These are phyloP conservation scores for Cytidiella melzeri DNA, from an alignment of 768 basidiomycete genomes.

Conservation along the genomic window DNA sequence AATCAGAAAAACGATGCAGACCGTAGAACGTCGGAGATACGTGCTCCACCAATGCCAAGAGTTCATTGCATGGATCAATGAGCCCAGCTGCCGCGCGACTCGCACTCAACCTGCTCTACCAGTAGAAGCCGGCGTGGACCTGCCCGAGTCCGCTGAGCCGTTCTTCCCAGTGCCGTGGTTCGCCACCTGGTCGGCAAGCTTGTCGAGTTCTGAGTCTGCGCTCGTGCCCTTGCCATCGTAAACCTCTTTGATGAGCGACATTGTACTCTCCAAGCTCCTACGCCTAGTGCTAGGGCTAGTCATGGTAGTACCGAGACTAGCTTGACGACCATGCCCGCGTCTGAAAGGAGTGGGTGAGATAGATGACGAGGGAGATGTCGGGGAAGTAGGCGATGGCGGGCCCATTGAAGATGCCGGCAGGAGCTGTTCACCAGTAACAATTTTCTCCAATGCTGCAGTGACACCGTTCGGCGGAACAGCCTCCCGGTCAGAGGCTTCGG, in stretches of 20 bases:
- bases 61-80: not conserved
- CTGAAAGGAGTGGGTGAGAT: slow-evolving; percentile 43
- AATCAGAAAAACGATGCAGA: slow-evolving; percentile 3
- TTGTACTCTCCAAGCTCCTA: slow-evolving; percentile 91
- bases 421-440: slow-evolving; percentile 12
- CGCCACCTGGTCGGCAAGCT: slow-evolving; percentile 22
- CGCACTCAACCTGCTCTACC: not conserved
- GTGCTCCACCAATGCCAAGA: slow-evolving; percentile 2
- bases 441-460: slow-evolving; percentile 26
- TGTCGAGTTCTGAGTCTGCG: slow-evolving; percentile 22
- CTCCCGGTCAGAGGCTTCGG: slow-evolving; percentile 37
- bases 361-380: slow-evolving; percentile 36
- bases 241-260: slow-evolving; percentile 90
- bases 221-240: slow-evolving; percentile 57
- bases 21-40: not conserved
- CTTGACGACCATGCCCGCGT: slow-evolving; percentile 68
- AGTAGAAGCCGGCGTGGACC: slow-evolving; percentile 1
- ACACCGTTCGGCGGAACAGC: slow-evolving; percentile 27
- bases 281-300: slow-evolving; percentile 91
- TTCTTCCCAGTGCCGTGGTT: slow-evolving; percentile 11
- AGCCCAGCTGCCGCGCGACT: too few species aligned
- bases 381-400: slow-evolving; percentile 40
- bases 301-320: slow-evolving; percentile 90
- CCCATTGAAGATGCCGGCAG: slow-evolving; percentile 30
- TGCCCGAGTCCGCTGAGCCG: slow-evolving; percentile 6